phyloP scores from a whole-genome alignment of 2,329 filamentous ascomycete species.

The Nemania sp. region DNA sequence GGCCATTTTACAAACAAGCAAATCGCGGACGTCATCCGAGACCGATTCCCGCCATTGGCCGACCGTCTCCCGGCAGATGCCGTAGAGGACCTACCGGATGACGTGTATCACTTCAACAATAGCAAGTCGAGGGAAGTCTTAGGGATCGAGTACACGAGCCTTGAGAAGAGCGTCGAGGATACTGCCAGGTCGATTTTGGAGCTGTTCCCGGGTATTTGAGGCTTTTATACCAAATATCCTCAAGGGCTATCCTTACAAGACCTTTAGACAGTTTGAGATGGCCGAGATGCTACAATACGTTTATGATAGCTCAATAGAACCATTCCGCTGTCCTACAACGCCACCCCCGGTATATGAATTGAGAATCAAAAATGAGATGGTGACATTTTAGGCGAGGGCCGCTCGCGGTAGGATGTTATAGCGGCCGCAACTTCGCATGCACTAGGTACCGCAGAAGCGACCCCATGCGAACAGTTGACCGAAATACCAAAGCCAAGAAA shows the following conservation, averaged over 20 bases:
- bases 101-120: constrained; percentile 69
- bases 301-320: not conserved
- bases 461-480: constrained; percentile 1
- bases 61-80: constrained; percentile 57
- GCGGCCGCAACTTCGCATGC: not conserved
- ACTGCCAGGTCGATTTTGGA: constrained; percentile 61
- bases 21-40: constrained; percentile 66
- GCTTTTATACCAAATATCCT: not conserved
- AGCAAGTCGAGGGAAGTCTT: constrained; percentile 65
- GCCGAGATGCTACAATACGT: not conserved
- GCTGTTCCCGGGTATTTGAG: constrained; percentile 27
- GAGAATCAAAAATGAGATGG: not conserved
- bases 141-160: constrained; percentile 67
- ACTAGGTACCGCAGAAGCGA: constrained; percentile 4
- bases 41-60: constrained; percentile 66
- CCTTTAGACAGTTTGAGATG: not conserved
- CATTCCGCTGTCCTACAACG: no score
- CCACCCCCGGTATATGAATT: not conserved
- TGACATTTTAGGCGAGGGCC: not conserved
- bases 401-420: constrained; percentile 4
- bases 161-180: constrained; percentile 71
- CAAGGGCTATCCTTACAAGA: no score
- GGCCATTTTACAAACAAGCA: constrained; percentile 71
- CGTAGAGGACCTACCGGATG: constrained; percentile 57
- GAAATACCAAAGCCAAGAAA: not conserved